Evolutionary conservation across 2,329 filamentous ascomycete species (phyloP).

Genomic region (Blastomyces parvus): DNA sequence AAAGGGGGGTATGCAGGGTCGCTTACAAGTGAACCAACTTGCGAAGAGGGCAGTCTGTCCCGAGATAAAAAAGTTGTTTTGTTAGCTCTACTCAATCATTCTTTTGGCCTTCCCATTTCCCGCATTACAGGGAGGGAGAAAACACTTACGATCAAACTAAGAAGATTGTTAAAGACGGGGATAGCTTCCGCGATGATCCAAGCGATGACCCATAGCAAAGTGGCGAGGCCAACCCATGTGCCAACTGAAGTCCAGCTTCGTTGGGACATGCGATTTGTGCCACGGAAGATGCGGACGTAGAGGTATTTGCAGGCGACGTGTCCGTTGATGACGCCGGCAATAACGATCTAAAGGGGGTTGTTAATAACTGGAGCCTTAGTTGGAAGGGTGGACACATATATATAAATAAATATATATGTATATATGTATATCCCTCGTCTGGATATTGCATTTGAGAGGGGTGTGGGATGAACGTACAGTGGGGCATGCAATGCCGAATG

Average conservation of each 20-base stretch:
- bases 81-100: background rate
- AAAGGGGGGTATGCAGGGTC: slow-evolving; percentile 11
- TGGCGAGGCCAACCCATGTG: slow-evolving; percentile 51
- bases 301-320: slow-evolving; percentile 58
- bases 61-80: slow-evolving; percentile 12
- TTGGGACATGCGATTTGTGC: slow-evolving; percentile 47
- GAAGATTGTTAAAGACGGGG: slow-evolving; percentile 57
- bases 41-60: slow-evolving; percentile 48
- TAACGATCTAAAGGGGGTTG: slow-evolving; percentile 44
- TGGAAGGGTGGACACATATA: background rate
- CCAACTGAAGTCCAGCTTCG: slow-evolving; percentile 43
- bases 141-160: slow-evolving; percentile 48
- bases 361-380: background rate
- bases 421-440: too few species aligned
- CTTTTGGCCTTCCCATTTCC: background rate
- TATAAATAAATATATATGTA: too few species aligned
- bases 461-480: slow-evolving; percentile 35
- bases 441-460: too few species aligned
- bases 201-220: slow-evolving; percentile 49
- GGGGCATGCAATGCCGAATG: slow-evolving; percentile 59
- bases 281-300: slow-evolving; percentile 54
- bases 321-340: slow-evolving; percentile 62
- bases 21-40: slow-evolving; percentile 55
- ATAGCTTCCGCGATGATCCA: slow-evolving; percentile 62
- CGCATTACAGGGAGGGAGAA: background rate